phyloP scores from a whole-genome alignment of 2,329 filamentous ascomycete species.

The Epichloe sibirici region DNA sequence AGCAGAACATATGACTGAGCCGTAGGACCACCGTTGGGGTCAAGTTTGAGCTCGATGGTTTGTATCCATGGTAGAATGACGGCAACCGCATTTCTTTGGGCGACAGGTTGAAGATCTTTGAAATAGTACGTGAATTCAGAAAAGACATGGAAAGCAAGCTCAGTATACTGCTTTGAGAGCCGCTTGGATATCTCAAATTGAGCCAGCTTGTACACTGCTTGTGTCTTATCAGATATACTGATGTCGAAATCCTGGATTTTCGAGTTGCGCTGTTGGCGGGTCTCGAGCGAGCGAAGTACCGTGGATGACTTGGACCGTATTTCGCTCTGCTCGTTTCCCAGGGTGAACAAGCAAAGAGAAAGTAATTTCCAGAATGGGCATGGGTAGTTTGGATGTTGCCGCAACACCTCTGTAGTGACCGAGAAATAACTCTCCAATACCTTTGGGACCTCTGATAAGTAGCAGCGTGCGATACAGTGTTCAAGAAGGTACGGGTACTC shows the following conservation, averaged over 20 bases:
- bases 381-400: conserved; percentile 70
- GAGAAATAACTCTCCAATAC: conserved; percentile 91
- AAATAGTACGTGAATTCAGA: conserved; percentile 94
- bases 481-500: conserved; percentile 78
- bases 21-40: conserved; percentile 82
- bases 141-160: conserved; percentile 85
- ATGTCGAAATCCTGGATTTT: conserved; percentile 97
- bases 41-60: conserved; percentile 80
- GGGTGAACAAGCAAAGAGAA: conserved; percentile 76
- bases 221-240: conserved; percentile 95
- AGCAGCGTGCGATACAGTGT: conserved; percentile 85
- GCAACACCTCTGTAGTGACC: conserved; percentile 77
- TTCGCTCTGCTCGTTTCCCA: conserved; percentile 83
- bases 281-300: conserved; percentile 69
- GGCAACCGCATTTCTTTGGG: conserved; percentile 87
- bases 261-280: conserved; percentile 65
- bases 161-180: conserved; percentile 75
- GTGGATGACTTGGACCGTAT: conserved; percentile 80
- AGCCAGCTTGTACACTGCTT: conserved; percentile 92
- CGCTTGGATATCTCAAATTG: conserved; percentile 94
- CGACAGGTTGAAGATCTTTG: conserved; percentile 68
- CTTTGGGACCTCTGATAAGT: conserved; percentile 67
- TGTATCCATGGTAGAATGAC: conserved; percentile 95
- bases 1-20: conserved; percentile 88
- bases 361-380: conserved; percentile 85